Evolutionary conservation across 2,329 filamentous ascomycete genomes (phyloP).

Genomic region (Venturiaceae sp.): DNA sequence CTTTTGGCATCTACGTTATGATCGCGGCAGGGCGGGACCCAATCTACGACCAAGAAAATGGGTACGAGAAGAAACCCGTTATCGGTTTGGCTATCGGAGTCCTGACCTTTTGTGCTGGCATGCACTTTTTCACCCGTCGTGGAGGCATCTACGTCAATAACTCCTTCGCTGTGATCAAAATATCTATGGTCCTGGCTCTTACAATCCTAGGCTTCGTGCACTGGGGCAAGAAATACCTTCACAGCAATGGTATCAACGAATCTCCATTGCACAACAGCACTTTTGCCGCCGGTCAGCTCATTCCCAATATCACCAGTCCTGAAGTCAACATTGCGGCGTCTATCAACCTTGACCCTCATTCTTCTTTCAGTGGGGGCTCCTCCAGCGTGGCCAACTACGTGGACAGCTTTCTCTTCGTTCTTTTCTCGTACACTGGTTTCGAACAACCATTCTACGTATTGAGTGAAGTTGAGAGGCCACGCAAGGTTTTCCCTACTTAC

Average conservation of each 20-base stretch:
- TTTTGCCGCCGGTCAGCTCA: background rate
- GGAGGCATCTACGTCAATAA: slow-evolving; percentile 16
- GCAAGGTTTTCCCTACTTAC: slow-evolving; percentile 24
- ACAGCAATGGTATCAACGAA: background rate
- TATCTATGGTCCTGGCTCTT: slow-evolving; percentile 38
- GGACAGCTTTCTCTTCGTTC: background rate
- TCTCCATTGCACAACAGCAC: background rate
- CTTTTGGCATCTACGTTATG: slow-evolving; percentile 33
- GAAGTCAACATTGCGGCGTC: background rate
- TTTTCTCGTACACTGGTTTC: slow-evolving; percentile 1
- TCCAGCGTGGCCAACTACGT: background rate
- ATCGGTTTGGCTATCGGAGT: slow-evolving; percentile 39
- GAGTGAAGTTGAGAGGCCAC: slow-evolving; percentile 31
- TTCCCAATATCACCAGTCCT: background rate
- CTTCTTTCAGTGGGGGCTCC: background rate
- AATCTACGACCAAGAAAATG: slow-evolving; percentile 12
- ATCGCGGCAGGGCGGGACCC: slow-evolving; percentile 21
- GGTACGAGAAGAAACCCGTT: slow-evolving; percentile 21
- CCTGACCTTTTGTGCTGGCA: slow-evolving; percentile 22
- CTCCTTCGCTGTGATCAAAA: slow-evolving; percentile 23
- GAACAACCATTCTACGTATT: slow-evolving; percentile 2
- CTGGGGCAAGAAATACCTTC: background rate
- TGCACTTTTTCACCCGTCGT: slow-evolving; percentile 13
- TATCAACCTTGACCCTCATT: no score
- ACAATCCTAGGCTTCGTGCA: slow-evolving; percentile 28